phyloP scores from a whole-genome alignment of 1,284 basidiomycete genomes.

The Trametes sp. region DNA sequence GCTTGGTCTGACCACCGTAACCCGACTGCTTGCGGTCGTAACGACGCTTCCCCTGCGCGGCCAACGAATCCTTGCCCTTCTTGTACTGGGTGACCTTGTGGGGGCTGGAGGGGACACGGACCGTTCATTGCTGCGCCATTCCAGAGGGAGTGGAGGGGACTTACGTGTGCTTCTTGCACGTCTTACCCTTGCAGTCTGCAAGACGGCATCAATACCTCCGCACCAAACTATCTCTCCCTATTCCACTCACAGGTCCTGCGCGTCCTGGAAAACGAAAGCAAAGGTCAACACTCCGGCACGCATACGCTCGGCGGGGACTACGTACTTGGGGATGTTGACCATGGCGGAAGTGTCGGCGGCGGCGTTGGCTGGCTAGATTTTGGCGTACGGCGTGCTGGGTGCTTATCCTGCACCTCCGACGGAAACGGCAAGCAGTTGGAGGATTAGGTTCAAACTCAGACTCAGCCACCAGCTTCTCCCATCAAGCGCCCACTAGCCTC shows the following conservation, averaged over 20 bases:
- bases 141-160: constrained; percentile 40
- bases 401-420: constrained; percentile 33
- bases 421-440: constrained; percentile 40
- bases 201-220: constrained; percentile 29
- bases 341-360: constrained; percentile 58
- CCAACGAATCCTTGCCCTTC: constrained; percentile 97
- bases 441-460: constrained; percentile 41
- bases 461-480: constrained; percentile 22
- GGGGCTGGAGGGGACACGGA: constrained; percentile 57
- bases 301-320: constrained; percentile 30
- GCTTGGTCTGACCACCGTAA: constrained; percentile 99
- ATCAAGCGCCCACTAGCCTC: not conserved
- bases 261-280: constrained; percentile 59
- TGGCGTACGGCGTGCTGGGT: constrained; percentile 35
- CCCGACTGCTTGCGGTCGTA: constrained; percentile 99
- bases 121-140: not conserved
- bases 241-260: constrained; percentile 82
- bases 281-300: constrained; percentile 32
- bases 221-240: constrained; percentile 3
- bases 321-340: constrained; percentile 93
- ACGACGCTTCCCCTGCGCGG: constrained; percentile 99
- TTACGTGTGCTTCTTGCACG: constrained; percentile 98
- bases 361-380: constrained; percentile 38
- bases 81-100: constrained; percentile 99
- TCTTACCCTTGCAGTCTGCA: constrained; percentile 96